Percentiles rank a stretch among this genome's conserved stretches.
phyloP scores from a whole-genome alignment of 2,329 filamentous ascomycete genomes.

The Colletotrichum chrysophilum region DNA sequence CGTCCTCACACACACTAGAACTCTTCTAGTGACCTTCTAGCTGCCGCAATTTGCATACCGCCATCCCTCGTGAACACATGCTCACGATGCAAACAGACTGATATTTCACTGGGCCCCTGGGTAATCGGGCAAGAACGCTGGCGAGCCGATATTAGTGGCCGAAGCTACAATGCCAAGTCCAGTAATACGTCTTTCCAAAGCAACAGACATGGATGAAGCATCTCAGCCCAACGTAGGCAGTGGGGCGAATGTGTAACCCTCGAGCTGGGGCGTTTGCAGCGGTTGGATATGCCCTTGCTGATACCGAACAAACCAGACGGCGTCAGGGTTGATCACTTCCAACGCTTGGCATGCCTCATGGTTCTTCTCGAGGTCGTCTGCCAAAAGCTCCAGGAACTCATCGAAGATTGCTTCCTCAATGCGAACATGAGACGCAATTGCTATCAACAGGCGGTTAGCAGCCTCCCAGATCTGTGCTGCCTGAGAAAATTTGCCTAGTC shows the following conservation, averaged over 20 bases:
- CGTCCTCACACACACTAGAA: background rate
- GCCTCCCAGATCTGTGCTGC: constrained; percentile 69
- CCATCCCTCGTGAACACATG: background rate
- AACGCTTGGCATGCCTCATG: constrained; percentile 60
- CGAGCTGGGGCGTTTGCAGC: constrained; percentile 43
- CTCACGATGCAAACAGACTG: background rate
- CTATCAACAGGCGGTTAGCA: constrained; percentile 61
- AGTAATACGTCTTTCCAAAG: background rate
- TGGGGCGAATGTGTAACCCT: constrained; percentile 44
- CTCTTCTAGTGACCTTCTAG: constrained; percentile 9
- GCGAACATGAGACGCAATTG: constrained; percentile 66
- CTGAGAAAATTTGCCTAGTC: constrained; percentile 65
- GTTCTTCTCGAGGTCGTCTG: constrained; percentile 52
- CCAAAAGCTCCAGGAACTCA: constrained; percentile 69
- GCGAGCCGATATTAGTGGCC: background rate
- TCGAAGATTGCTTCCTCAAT: constrained; percentile 76
- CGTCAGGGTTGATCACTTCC: constrained; percentile 72
- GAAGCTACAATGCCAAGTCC: background rate
- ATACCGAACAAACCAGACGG: constrained; percentile 73
- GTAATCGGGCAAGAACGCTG: background rate
- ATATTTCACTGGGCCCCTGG: background rate
- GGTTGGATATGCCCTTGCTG: constrained; percentile 46
- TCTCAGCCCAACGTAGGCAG: constrained; percentile 15
- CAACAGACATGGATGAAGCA: background rate
- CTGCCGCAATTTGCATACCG: background rate